Base-by-base conservation (phyloP, 306 rosid species). In the Echinosophora koreensis region DNA sequence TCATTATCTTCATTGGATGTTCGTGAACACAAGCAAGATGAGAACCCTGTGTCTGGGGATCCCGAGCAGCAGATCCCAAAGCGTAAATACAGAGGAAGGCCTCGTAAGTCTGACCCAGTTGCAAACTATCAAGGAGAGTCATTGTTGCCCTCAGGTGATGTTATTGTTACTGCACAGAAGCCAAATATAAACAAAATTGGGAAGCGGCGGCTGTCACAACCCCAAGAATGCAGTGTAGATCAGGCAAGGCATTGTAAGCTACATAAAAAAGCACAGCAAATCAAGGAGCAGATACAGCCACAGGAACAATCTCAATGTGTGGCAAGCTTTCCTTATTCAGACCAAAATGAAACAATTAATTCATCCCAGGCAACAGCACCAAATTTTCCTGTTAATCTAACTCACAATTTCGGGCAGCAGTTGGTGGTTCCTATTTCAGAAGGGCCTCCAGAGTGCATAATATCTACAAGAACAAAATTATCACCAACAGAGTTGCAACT, bases 401-500 rank as follows among this genome's bases (percentile, higher is more conserved):
- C 22, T 22, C 22, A 22, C 22, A 22, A 22, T 22, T 22, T 22
- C 22, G 22, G 22, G 22, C 22, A 22, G 22, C 22, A 22, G 22
- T 22, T 22, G 12, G 44, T 32, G 69, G 69, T 59, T 59, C 59
- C 69, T 59, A 42, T 52, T 58, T 30, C 16, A 37, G 46, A 64
- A 80, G 61, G 35, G 68, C 54, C 68, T 18, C 60, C 67, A 1
- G 30, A 42, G 18, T 5, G 17, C 73, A 18, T 47, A 22, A 15
- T 22, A 59, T 22, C 77, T 44, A 60, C 51, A 12, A 55, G 49
- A 52, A 38, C 15, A 37, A 47, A 71, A 64, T 8, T n/a, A 49
- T 35, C 46, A 54, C 73, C 66, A 69, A 12, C 52, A 54, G 62
- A 44, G 46, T 49, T 56, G 82, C 78, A 54, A 69, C 78, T 58